Evolutionary conservation across 371 early-diverging fungal species (phyloP).

Genomic region (Mortierella sp.): DNA sequence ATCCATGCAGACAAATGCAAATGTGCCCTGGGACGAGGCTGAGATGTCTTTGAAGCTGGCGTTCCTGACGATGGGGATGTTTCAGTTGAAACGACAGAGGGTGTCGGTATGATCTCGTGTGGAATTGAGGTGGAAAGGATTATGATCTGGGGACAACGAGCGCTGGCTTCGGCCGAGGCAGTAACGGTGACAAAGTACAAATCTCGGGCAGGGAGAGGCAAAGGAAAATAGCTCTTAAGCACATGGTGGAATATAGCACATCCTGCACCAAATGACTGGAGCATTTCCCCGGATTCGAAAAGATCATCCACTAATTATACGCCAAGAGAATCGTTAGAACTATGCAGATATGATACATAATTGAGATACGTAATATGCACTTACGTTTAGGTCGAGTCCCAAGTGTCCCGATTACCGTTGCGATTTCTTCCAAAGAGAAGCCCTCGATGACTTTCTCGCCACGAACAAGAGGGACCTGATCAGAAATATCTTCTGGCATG

Average conservation of each 20-base stretch:
- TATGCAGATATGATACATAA: neutral
- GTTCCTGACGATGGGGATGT: slow-evolving; percentile 58
- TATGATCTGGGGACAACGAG: slow-evolving; percentile 53
- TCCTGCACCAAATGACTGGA: slow-evolving; percentile 57
- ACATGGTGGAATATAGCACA: slow-evolving; percentile 61
- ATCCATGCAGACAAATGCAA: slow-evolving; percentile 71
- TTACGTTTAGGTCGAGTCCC: slow-evolving; percentile 57
- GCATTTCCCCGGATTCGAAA: slow-evolving; percentile 58
- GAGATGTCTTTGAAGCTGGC: slow-evolving; percentile 52
- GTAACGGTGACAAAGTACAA: slow-evolving; percentile 49
- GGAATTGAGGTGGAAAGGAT: slow-evolving; percentile 54
- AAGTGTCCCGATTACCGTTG: slow-evolving; percentile 63
- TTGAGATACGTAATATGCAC: neutral
- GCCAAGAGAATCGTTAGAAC: neutral
- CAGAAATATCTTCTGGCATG: slow-evolving; percentile 58
- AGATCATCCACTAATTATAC: slow-evolving; percentile 58
- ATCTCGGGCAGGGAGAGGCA: slow-evolving; percentile 63
- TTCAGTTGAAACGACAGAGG: slow-evolving; percentile 34
- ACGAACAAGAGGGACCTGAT: slow-evolving; percentile 65
- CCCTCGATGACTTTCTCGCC: slow-evolving; percentile 70
- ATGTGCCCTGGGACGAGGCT: slow-evolving; percentile 58
- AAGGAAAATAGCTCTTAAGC: slow-evolving; percentile 63
- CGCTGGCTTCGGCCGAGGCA: slow-evolving; percentile 51
- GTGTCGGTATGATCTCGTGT: slow-evolving; percentile 2
- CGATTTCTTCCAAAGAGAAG: slow-evolving; percentile 69